phyloP scores from a whole-genome alignment of 805 yeast species.

The Starmerella tilneyi region DNA sequence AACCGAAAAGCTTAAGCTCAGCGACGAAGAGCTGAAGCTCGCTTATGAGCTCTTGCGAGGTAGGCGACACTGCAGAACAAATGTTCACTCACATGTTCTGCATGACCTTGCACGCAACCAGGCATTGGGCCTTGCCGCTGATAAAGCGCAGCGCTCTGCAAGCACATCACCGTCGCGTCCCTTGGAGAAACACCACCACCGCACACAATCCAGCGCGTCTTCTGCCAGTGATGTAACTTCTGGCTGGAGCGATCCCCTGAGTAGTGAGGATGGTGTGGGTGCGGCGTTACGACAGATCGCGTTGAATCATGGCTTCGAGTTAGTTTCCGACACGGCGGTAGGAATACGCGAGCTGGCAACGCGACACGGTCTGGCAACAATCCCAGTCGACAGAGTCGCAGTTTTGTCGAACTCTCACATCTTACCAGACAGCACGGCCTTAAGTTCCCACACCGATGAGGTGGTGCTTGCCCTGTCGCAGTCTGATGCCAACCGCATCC shows the following conservation, averaged over 20 bases:
- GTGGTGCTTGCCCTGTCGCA: slow-evolving; percentile 6
- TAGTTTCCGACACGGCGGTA: not conserved
- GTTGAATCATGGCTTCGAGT: not conserved
- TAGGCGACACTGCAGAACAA: not conserved
- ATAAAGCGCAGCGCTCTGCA: not conserved
- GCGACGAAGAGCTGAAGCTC: not conserved
- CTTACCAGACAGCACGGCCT: not conserved
- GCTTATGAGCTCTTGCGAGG: slow-evolving; percentile 4
- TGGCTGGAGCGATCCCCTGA: not conserved
- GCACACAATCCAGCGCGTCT: not conserved
- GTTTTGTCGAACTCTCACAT: slow-evolving; percentile 1
- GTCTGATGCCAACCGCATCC: slow-evolving; percentile 2
- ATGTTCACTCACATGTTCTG: slow-evolving; percentile 1
- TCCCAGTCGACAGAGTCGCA: slow-evolving; percentile 19
- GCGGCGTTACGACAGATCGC: slow-evolving; percentile 1
- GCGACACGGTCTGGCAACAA: slow-evolving; percentile 19
- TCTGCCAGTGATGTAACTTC: not conserved
- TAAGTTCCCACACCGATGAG: not conserved
- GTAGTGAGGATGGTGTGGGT: not conserved
- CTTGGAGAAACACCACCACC: not conserved
- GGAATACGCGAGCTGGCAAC: slow-evolving; percentile 16
- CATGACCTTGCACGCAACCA: slow-evolving; percentile 1
- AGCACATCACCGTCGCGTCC: not conserved
- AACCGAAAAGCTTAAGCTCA: not conserved
- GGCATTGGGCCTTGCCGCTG: slow-evolving; percentile 3